phyloP scores from a whole-genome alignment of 2,329 filamentous ascomycete species.

The Raffaelea albimanens region DNA sequence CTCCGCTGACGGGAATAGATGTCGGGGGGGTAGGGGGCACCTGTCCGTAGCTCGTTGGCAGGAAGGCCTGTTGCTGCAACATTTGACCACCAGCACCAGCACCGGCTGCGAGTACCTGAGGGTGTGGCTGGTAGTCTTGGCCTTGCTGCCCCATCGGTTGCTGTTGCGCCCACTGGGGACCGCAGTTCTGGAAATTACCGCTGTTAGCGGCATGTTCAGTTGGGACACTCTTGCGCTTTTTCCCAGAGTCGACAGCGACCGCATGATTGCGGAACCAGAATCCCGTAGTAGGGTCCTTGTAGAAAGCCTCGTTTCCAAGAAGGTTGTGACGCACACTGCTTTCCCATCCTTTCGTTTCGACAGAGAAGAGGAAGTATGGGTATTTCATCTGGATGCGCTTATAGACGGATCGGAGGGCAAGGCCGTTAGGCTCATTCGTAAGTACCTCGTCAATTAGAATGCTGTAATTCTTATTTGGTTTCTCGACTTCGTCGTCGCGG shows the following conservation, averaged over 20 bases:
- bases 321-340: constrained; percentile 56
- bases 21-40: no score
- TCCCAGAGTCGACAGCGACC: constrained; percentile 49
- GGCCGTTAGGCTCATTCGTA: constrained; percentile 40
- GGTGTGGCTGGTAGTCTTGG: no score
- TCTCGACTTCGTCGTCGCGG: constrained; percentile 47
- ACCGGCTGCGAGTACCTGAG: no score
- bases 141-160: neutral
- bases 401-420: constrained; percentile 54
- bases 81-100: no score
- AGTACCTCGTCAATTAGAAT: constrained; percentile 52
- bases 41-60: no score
- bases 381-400: constrained; percentile 50
- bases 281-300: constrained; percentile 46
- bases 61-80: no score
- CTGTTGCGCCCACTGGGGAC: neutral
- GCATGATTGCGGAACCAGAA: constrained; percentile 49
- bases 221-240: constrained; percentile 43
- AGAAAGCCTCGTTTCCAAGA: constrained; percentile 52
- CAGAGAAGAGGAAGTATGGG: constrained; percentile 50
- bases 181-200: neutral
- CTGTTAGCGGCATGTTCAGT: neutral
- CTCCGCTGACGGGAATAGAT: no score
- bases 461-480: constrained; percentile 54
- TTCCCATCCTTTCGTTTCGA: constrained; percentile 57